These are phyloP conservation scores for Agroathelia rolfsii DNA, from an alignment of 1,284 basidiomycete species.

Conservation along the genomic window DNA sequence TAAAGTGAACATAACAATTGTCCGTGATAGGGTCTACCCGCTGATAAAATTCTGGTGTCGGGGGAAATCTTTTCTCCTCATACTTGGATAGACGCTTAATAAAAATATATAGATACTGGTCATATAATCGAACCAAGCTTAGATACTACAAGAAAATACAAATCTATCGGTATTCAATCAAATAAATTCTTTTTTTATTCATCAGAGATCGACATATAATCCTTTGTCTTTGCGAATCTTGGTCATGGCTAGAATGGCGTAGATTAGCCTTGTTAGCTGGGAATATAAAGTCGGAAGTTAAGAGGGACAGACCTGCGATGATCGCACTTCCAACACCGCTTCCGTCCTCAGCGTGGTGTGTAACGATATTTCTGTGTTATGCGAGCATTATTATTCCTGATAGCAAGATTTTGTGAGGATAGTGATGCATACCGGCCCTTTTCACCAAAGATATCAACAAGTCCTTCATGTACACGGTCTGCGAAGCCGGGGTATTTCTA, in stretches of 20 bases:
- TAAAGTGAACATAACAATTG: too few species aligned
- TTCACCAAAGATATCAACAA: conserved; percentile 89
- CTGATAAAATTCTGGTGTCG: too few species aligned
- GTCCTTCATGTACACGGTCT: conserved; percentile 80
- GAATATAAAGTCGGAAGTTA: conserved; percentile 3
- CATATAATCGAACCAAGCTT: too few species aligned
- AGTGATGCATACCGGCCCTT: conserved; percentile 63
- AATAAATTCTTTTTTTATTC: too few species aligned
- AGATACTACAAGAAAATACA: too few species aligned
- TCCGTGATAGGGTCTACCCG: too few species aligned
- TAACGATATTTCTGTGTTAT: conserved; percentile 64
- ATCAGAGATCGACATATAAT: conserved; percentile 27
- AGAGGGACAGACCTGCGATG: conserved; percentile 65
- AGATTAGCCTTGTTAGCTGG: conserved; percentile 1
- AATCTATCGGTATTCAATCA: background rate
- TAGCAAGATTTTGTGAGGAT: conserved; percentile 1
- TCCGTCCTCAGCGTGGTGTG: conserved; percentile 90
- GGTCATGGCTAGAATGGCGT: conserved; percentile 42
- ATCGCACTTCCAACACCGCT: conserved; percentile 94
- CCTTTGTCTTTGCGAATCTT: conserved; percentile 45
- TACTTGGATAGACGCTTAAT: too few species aligned
- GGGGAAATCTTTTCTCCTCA: too few species aligned
- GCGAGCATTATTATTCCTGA: background rate
- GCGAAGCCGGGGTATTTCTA: conserved; percentile 95
- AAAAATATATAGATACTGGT: too few species aligned